Evolutionary conservation across 768 basidiomycete species (phyloP).

Genomic region (Rhodotorula kratochvilovae): DNA sequence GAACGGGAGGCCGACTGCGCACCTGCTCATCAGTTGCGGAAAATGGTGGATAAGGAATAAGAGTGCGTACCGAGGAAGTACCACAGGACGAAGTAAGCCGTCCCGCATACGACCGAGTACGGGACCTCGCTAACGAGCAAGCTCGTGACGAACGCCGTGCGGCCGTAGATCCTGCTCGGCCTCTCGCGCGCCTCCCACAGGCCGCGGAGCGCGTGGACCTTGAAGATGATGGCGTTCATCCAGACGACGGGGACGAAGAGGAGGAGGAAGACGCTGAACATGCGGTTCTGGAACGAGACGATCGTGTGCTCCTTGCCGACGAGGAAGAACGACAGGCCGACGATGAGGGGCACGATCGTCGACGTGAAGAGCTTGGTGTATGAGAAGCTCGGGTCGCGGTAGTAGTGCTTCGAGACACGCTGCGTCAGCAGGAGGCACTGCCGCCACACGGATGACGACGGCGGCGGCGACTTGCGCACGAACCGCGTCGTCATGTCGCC

Average conservation of each 20-base stretch:
- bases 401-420: slow-evolving; percentile 49
- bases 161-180: slow-evolving; percentile 61
- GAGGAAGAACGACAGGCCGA: slow-evolving; percentile 45
- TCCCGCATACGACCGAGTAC: slow-evolving; percentile 46
- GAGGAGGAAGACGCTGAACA: slow-evolving; percentile 40
- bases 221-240: slow-evolving; percentile 56
- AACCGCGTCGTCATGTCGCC: background rate
- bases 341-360: slow-evolving; percentile 38
- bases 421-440: slow-evolving; percentile 37
- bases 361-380: slow-evolving; percentile 48
- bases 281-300: slow-evolving; percentile 23
- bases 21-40: too few species aligned
- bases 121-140: slow-evolving; percentile 36
- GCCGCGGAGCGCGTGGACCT: slow-evolving; percentile 56
- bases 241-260: slow-evolving; percentile 54
- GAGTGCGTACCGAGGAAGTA: slow-evolving; percentile 46
- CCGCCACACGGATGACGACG: slow-evolving; percentile 40
- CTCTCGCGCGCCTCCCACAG: slow-evolving; percentile 66
- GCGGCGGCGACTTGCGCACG: slow-evolving; percentile 33
- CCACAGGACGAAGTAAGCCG: slow-evolving; percentile 62
- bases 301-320: slow-evolving; percentile 25
- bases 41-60: too few species aligned
- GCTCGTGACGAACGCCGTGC: slow-evolving; percentile 49
- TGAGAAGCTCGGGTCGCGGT: slow-evolving; percentile 50
- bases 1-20: slow-evolving; percentile 46